Percentiles rank a stretch among this genome's conserved stretches.
Evolutionary conservation across 2,329 filamentous ascomycete genomes (phyloP).

Genomic region (Magnaporthales sp.): DNA sequence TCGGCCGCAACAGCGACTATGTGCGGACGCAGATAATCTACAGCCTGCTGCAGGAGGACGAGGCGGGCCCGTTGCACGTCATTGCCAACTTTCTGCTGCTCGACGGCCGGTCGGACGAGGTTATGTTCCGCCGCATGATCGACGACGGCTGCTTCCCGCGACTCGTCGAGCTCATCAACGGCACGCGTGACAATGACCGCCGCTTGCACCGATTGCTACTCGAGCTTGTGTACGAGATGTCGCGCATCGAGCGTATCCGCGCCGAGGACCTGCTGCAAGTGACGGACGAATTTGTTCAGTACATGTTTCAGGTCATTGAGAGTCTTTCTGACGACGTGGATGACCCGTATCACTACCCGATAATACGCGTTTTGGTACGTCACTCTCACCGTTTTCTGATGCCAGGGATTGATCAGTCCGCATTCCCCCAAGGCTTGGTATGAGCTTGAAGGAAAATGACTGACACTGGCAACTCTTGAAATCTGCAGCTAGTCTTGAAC

Average conservation of each 20-base stretch:
- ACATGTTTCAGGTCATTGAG: constrained; percentile 83
- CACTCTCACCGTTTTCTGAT: background rate
- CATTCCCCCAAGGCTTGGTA: background rate
- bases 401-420: background rate
- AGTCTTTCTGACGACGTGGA: constrained; percentile 75
- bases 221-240: constrained; percentile 94
- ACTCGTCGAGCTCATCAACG: constrained; percentile 72
- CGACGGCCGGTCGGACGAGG: constrained; percentile 72
- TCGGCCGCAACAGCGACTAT: constrained; percentile 68
- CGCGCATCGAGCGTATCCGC: constrained; percentile 75
- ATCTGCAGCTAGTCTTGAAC: constrained; percentile 74
- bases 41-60: constrained; percentile 84
- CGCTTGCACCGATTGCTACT: constrained; percentile 73
- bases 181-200: constrained; percentile 54
- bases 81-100: constrained; percentile 79
- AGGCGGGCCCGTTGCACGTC: constrained; percentile 68
- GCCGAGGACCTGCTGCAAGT: constrained; percentile 68
- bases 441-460: background rate
- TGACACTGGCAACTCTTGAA: background rate
- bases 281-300: constrained; percentile 72
- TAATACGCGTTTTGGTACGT: constrained; percentile 83
- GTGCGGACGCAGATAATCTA: constrained; percentile 89
- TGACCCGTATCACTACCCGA: constrained; percentile 92
- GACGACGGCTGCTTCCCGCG: constrained; percentile 75
- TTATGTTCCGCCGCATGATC: constrained; percentile 80